Evolutionary conservation across 768 basidiomycete species (phyloP), one percentile per base, ranked within the genome.

Genomic region (Trichaptum fuscoviolaceum): DNA sequence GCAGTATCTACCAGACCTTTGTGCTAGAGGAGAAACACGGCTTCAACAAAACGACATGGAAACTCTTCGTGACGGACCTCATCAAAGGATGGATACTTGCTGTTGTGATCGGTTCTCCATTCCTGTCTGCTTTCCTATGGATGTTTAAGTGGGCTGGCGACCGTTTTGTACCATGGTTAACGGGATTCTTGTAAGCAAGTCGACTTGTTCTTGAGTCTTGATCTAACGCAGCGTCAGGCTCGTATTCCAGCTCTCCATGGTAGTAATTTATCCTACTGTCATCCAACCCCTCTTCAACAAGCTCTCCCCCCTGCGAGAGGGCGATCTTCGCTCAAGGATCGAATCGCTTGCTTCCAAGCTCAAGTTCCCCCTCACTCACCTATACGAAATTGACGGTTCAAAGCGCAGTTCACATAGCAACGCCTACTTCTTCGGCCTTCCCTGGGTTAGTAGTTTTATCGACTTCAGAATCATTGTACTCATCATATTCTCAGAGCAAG

Each of bases 281-380:
- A 95, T 99, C 71, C 95, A 96, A 71, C 97, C 97, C 0, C 78
- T 99, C 65, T 99, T 99, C 85, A 99, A 99, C 84, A 99, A 94
- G 77, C 86, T 98, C 59, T 94, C 95, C 1, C 93, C 94, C 2
- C 84, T 99, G 6, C 80, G 85, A 0, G 80, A 84, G 17, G 92
- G 93, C 35, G 89, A 92, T 24, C 80, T 99, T 7, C 88, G 94
- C 25, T 79, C 77, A 7, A 83, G 93, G 52, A 92, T 96, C 52
- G 93, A 96, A 72, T 73, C 76, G 0, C 82, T 99, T 18, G 93
- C 96, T 0, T 71, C 78, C 57, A 89, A 88, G 72, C 89, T 99
- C 71, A 87, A 89, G 66, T 99, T 99, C 85, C 96, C 97, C 0
- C 80, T 98, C 66, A 97, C 91, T 73, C 91, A 96, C 76, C 76